Evolutionary conservation across 768 basidiomycete genomes (phyloP).

Genomic region (Boletus eberwhitei): DNA sequence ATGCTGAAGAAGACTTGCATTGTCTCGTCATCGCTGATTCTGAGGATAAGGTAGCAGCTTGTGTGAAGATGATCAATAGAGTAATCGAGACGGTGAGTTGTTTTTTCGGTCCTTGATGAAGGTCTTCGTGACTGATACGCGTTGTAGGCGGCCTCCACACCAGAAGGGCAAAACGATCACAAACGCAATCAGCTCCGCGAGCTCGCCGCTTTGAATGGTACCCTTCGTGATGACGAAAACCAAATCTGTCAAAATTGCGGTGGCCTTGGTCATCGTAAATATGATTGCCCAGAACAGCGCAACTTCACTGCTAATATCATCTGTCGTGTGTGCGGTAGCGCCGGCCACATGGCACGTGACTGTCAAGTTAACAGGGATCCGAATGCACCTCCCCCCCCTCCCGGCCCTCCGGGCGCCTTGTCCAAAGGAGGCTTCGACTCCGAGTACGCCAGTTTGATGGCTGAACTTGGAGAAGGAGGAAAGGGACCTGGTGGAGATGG

Average conservation of each 20-base stretch:
- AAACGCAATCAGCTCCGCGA: constrained; percentile 99
- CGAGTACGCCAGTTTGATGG: constrained; percentile 96
- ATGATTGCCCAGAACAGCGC: constrained; percentile 97
- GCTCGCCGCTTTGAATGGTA: constrained; percentile 95
- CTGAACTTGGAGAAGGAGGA: constrained; percentile 88
- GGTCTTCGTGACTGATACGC: neutral
- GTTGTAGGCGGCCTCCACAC: constrained; percentile 90
- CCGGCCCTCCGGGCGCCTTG: constrained; percentile 33
- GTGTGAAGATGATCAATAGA: constrained; percentile 93
- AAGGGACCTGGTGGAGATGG: constrained; percentile 53
- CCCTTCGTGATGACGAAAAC: constrained; percentile 98
- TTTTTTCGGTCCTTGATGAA: neutral
- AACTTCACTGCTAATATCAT: constrained; percentile 99
- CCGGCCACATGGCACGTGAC: constrained; percentile 98
- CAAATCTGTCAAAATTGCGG: constrained; percentile 98
- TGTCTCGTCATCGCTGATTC: constrained; percentile 93
- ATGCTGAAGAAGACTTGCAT: constrained; percentile 98
- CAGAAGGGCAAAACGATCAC: constrained; percentile 99
- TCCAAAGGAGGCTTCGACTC: constrained; percentile 88
- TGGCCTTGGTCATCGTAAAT: constrained; percentile 93
- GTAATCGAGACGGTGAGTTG: constrained; percentile 93
- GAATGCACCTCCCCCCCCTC: constrained; percentile 58
- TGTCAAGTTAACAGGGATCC: constrained; percentile 93
- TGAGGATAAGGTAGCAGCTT: constrained; percentile 86
- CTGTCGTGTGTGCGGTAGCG: constrained; percentile 96